Evolutionary conservation across 805 yeast genomes (phyloP).

Genomic region (Hanseniaspora osmophila): DNA sequence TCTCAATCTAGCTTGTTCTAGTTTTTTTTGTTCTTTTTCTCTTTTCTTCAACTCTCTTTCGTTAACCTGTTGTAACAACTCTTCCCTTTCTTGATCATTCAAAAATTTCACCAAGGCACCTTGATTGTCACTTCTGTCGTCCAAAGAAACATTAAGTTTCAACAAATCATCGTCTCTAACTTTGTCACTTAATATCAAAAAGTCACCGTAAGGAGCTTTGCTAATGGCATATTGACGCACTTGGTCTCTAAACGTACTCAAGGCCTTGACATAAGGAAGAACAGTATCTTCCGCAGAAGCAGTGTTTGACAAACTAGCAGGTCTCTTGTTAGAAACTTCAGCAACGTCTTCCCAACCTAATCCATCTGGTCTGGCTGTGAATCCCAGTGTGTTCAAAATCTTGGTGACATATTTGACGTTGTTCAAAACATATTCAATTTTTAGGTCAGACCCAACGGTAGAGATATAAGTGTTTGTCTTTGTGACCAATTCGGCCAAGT

Average conservation of each 20-base stretch:
- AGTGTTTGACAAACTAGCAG: slow-evolving; percentile 8
- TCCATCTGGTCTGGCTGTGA: slow-evolving; percentile 49
- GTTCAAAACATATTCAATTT: slow-evolving; percentile 52
- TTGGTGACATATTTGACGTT: slow-evolving; percentile 57
- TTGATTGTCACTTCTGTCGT: slow-evolving; percentile 68
- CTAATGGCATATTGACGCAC: slow-evolving; percentile 65
- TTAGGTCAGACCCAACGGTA: slow-evolving; percentile 34
- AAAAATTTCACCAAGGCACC: slow-evolving; percentile 78
- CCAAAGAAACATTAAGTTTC: slow-evolving; percentile 68
- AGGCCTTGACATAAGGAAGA: slow-evolving; percentile 65
- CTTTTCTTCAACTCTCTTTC: slow-evolving; percentile 41
- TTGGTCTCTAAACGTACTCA: slow-evolving; percentile 69
- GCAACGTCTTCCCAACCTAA: slow-evolving; percentile 65
- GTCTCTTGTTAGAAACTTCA: slow-evolving; percentile 8
- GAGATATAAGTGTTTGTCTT: slow-evolving; percentile 60
- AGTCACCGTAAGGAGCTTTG: slow-evolving; percentile 32
- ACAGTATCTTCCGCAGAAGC: slow-evolving; percentile 46
- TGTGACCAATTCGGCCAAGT: slow-evolving; percentile 53
- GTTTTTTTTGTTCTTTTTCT: slow-evolving; percentile 40
- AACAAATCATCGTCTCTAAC: slow-evolving; percentile 61
- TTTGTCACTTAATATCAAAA: slow-evolving; percentile 59
- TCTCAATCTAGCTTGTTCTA: slow-evolving; percentile 38
- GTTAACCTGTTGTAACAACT: slow-evolving; percentile 40
- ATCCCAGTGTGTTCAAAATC: slow-evolving; percentile 62
- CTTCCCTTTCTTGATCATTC: slow-evolving; percentile 51